Base-by-base conservation (phyloP, 176 grass and related monocot species). In the Secale cereale region DNA sequence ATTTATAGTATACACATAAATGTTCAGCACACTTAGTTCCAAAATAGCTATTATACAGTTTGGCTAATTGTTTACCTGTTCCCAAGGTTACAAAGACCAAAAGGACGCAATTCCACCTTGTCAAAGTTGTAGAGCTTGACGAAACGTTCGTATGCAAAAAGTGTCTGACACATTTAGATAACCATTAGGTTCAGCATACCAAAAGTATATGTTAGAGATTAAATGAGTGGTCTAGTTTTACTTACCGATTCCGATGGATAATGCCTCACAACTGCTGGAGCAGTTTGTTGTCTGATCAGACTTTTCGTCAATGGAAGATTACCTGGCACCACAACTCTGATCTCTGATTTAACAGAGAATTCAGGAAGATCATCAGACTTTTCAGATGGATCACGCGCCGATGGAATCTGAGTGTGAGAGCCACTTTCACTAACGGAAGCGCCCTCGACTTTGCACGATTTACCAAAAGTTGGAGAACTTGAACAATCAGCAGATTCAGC, bases 11-110 rank as follows among this genome's bases (percentile, higher is more conserved):
- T 70, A 26, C 33, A 88, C 57, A 59, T n/a, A 17, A 32, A 54
- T 85, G 63, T 62, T 76, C 13, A 0, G 40, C 30, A 37, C 22
- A 17, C 28, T 81, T 33, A 28, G 29, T 82, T 65, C 52, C 78
- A 70, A 71, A 65, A 78, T 62, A 29, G 33, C 54, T 40, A 43
- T 62, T 65, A 29, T 63, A 72, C 40, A 54, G 29, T 70, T 80
- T 22, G 79, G 33, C 83, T 54, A 81, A 78, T 32, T 66, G 33
- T 54, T 87, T 98, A 98, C 96, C 96, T 98, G 68, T 98, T 98
- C 62, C 96, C 93, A 75, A 92, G 87, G 82, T 95, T 98, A 72
- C 3, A 65, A 60, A 95, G 90, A 85, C 96, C 96, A 86, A 94
- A 94, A 70, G 91, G 96, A 56, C 10, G 83, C 81, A 94, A 77